Conservation (phyloP, 352 stramenopile species). For the Aphanomyces invadans region DNA sequence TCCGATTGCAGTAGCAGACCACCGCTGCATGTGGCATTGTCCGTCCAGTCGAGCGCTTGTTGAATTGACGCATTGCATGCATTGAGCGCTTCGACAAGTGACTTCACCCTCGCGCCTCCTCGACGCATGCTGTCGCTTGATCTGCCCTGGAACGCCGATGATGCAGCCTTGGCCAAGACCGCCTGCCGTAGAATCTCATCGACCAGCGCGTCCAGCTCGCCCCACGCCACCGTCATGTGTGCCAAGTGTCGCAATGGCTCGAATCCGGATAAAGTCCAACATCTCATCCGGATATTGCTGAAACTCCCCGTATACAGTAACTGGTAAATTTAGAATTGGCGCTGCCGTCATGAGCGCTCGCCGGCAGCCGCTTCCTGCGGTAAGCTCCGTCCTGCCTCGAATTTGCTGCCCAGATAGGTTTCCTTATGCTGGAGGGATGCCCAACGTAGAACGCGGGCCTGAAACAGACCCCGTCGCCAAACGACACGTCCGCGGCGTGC, state of each 20-base stretch:
- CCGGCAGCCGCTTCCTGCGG: constrained; percentile 19
- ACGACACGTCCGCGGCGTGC: constrained; percentile 45
- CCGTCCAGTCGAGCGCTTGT: background rate
- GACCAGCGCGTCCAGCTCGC: background rate
- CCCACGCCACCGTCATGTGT: background rate
- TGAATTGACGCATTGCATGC: background rate
- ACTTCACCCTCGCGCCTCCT: background rate
- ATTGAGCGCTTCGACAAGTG: background rate
- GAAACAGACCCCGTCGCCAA: constrained; percentile 22
- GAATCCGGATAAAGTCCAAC: background rate
- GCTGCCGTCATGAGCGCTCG: background rate
- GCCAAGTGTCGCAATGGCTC: too few species aligned
- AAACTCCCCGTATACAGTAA: background rate
- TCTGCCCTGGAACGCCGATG: background rate
- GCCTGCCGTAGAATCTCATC: background rate
- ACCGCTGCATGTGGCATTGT: too few species aligned
- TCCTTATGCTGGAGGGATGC: too few species aligned
- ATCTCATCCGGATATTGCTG: background rate
- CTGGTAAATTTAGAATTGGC: background rate
- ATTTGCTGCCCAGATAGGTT: background rate
- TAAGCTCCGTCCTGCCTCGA: background rate
- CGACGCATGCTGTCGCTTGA: background rate
- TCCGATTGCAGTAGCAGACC: background rate
- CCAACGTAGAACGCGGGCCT: constrained; percentile 18
- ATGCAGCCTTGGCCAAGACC: background rate